Evolutionary conservation across 108 stramenopile species (phyloP).

Genomic region (Mayamaea pseudoterrestris): DNA sequence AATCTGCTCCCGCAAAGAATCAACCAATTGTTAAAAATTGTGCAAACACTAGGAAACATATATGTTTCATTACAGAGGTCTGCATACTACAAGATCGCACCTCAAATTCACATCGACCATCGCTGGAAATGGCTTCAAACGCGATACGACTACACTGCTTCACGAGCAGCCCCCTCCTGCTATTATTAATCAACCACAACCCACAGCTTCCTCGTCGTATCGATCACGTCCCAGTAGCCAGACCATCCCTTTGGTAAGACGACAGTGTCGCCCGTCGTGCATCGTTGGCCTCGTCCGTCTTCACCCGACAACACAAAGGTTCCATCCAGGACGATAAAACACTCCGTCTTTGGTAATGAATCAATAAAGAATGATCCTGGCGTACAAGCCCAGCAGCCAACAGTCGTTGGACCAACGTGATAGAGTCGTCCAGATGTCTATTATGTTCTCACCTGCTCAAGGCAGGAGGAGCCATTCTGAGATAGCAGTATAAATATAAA

Average conservation of each 20-base stretch:
- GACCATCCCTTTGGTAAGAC: constrained; percentile 42
- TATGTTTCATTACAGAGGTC: too few relatives aligned
- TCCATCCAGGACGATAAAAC: constrained; percentile 44
- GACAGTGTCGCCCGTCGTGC: constrained; percentile 58
- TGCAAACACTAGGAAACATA: too few relatives aligned
- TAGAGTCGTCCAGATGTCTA: constrained; percentile 32
- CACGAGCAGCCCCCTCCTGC: too few relatives aligned
- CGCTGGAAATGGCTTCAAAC: too few relatives aligned
- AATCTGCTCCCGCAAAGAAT: too few relatives aligned
- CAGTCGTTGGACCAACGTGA: constrained; percentile 38
- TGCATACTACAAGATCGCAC: too few relatives aligned
- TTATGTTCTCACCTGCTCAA: too few relatives aligned
- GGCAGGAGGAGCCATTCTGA: too few relatives aligned
- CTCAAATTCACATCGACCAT: too few relatives aligned
- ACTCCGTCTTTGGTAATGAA: constrained; percentile 6
- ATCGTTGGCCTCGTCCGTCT: constrained; percentile 29
- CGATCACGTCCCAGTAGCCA: constrained; percentile 50
- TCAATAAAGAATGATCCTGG: constrained; percentile 27
- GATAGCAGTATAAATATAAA: too few relatives aligned
- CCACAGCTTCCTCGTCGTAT: constrained; percentile 38
- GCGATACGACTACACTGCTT: too few relatives aligned
- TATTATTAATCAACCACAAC: constrained; percentile 8
- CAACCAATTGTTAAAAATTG: too few relatives aligned
- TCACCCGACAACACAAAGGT: constrained; percentile 27
- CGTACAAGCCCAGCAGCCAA: constrained; percentile 35